Evolutionary conservation across 306 rosid genomes (phyloP).

Genomic region (Ormosia semicastrata): DNA sequence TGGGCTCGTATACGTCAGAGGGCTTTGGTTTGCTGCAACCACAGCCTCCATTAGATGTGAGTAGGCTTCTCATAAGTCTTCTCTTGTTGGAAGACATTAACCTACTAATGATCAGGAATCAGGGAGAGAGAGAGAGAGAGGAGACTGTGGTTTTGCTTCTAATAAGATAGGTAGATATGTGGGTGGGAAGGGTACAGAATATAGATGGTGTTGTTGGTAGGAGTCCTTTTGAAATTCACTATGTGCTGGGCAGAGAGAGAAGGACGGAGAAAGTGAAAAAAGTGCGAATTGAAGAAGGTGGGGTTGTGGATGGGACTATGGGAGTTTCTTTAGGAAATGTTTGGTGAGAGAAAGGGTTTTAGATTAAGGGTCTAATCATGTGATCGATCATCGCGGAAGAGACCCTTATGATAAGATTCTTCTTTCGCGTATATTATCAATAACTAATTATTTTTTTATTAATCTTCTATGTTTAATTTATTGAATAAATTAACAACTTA

Average conservation of each 20-base stretch:
- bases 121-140: background rate
- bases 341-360: background rate
- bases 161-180: too few relatives aligned
- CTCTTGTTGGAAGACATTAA: conserved; percentile 43
- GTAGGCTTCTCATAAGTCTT: conserved; percentile 20
- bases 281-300: background rate
- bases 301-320: background rate
- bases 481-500: too few relatives aligned
- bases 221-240: background rate
- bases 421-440: background rate
- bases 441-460: background rate
- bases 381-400: background rate
- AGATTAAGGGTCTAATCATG: background rate
- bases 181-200: background rate
- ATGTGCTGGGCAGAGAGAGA: background rate
- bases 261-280: background rate
- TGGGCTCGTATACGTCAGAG: conserved; percentile 36
- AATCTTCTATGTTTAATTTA: background rate
- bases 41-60: conserved; percentile 22
- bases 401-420: background rate
- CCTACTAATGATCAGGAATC: background rate
- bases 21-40: conserved; percentile 37
- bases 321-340: background rate
- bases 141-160: background rate
- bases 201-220: background rate